Evolutionary conservation across 1,139 yeast species (phyloP).

Genomic region (Pichia sp.): DNA sequence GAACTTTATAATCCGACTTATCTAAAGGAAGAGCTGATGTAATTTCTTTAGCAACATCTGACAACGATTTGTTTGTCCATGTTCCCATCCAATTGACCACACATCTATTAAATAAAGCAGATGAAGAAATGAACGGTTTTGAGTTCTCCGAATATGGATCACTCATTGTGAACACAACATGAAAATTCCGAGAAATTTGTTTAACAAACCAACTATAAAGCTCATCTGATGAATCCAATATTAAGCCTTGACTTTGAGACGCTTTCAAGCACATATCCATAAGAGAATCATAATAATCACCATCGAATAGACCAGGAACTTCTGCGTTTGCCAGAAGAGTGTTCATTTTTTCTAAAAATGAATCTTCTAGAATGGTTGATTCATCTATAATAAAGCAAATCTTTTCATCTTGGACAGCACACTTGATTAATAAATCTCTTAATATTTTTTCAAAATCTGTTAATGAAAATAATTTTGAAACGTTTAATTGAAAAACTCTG

Average conservation of each 20-base stretch:
- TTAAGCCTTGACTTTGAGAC: constrained; percentile 52
- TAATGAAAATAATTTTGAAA: constrained; percentile 49
- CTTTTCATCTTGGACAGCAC: constrained; percentile 53
- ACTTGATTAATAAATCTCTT: constrained; percentile 43
- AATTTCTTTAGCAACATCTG: constrained; percentile 42
- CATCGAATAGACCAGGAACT: constrained; percentile 83
- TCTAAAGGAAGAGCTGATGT: constrained; percentile 45
- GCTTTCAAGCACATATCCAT: constrained; percentile 55
- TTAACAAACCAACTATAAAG: constrained; percentile 66
- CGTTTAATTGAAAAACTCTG: constrained; percentile 51
- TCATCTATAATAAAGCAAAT: constrained; percentile 78
- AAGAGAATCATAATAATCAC: constrained; percentile 54
- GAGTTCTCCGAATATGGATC: constrained; percentile 37
- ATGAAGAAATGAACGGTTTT: constrained; percentile 56
- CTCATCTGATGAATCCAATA: constrained; percentile 68
- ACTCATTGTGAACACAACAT: constrained; percentile 73
- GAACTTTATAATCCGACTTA: constrained; percentile 34
- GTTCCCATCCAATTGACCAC: constrained; percentile 87
- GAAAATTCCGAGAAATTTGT: constrained; percentile 65
- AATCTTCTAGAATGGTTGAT: constrained; percentile 64
- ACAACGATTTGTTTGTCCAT: constrained; percentile 54
- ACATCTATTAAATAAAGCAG: constrained; percentile 89
- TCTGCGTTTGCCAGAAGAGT: constrained; percentile 88
- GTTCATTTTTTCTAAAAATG: constrained; percentile 88
- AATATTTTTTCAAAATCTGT: constrained; percentile 63